A percentile compares a stretch with the other conserved stretches of the same genome.
These are phyloP conservation scores for Leccinum proliferum DNA, from an alignment of 1,284 basidiomycete genomes.

Conservation along the genomic window DNA sequence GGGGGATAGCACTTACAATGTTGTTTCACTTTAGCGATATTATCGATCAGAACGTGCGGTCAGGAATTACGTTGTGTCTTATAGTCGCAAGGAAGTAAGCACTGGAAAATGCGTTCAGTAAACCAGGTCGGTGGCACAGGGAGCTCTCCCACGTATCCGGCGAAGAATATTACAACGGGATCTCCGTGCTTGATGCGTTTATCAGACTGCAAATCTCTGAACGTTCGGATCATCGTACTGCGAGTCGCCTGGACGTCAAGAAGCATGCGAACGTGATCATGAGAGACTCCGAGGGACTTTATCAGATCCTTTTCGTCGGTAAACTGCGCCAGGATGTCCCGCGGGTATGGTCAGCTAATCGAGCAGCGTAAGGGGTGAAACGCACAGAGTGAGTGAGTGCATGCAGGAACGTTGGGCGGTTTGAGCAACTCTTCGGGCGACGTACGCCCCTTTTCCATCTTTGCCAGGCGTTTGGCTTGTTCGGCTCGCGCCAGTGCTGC, in stretches of 20 bases:
- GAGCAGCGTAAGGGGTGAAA: too few species aligned
- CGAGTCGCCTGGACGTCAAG: constrained; percentile 50
- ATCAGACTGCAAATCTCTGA: constrained; percentile 49
- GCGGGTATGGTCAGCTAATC: too few species aligned
- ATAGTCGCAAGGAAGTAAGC: constrained; percentile 54
- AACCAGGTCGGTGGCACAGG: constrained; percentile 45
- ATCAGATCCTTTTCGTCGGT: constrained; percentile 48
- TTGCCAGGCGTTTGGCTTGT: constrained; percentile 73
- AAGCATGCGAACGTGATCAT: constrained; percentile 47
- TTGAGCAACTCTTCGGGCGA: constrained; percentile 81
- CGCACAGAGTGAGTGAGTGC: too few species aligned
- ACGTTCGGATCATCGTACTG: constrained; percentile 43
- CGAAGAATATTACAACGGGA: constrained; percentile 58
- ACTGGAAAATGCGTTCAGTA: constrained; percentile 38
- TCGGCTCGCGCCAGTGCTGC: constrained; percentile 69
- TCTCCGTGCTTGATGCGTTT: constrained; percentile 47
- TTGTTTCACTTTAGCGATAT: constrained; percentile 49
- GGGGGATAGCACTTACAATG: constrained; percentile 26
- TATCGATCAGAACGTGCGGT: constrained; percentile 50
- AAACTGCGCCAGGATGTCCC: constrained; percentile 50
- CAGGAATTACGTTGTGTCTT: constrained; percentile 41
- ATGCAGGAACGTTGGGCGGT: constrained; percentile 63
- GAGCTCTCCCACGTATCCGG: constrained; percentile 53
- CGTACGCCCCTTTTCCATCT: constrained; percentile 80
- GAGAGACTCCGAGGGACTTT: constrained; percentile 45